Percentiles rank a stretch among this genome's conserved stretches.
phyloP scores from a whole-genome alignment of 208 protist genomes.

The Trichomonas tenax region DNA sequence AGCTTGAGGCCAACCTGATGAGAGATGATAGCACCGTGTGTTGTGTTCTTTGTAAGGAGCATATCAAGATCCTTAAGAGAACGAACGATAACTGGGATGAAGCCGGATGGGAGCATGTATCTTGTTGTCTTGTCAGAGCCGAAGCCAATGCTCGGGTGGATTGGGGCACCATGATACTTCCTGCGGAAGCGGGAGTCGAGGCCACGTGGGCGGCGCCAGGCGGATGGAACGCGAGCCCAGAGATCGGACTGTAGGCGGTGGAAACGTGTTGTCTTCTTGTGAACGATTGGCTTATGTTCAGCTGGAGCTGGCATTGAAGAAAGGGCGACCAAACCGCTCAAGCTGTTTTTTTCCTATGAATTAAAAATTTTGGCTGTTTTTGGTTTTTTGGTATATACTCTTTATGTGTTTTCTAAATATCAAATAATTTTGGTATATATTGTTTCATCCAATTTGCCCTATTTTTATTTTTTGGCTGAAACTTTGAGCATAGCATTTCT shows the following conservation, averaged over 20 bases:
- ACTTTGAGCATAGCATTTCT: too few species aligned
- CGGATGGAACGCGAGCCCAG: conserved; percentile 21
- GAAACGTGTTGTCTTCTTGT: conserved; percentile 25
- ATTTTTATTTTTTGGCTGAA: too few species aligned
- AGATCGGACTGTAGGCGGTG: conserved; percentile 28
- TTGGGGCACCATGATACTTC: conserved; percentile 78
- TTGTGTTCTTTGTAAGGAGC: conserved; percentile 95
- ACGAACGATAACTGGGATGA: conserved; percentile 79
- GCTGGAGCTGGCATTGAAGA: not conserved
- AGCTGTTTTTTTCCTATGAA: too few species aligned
- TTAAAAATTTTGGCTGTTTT: too few species aligned
- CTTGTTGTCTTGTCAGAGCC: conserved; percentile 81
- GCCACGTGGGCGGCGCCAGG: conserved; percentile 89
- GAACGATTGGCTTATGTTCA: not conserved
- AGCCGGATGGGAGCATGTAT: conserved; percentile 80
- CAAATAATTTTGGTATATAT: too few species aligned
- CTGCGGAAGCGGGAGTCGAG: conserved; percentile 89
- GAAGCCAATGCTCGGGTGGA: conserved; percentile 89
- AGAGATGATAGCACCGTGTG: conserved; percentile 84
- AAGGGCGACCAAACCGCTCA: not conserved
- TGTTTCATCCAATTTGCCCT: too few species aligned
- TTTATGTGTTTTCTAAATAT: too few species aligned
- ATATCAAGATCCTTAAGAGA: conserved; percentile 83
- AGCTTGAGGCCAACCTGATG: conserved; percentile 72
- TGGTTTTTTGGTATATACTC: too few species aligned